Conservation (phyloP, 163 green algal genomes). For the Coccomyxa subellipsoidea region DNA sequence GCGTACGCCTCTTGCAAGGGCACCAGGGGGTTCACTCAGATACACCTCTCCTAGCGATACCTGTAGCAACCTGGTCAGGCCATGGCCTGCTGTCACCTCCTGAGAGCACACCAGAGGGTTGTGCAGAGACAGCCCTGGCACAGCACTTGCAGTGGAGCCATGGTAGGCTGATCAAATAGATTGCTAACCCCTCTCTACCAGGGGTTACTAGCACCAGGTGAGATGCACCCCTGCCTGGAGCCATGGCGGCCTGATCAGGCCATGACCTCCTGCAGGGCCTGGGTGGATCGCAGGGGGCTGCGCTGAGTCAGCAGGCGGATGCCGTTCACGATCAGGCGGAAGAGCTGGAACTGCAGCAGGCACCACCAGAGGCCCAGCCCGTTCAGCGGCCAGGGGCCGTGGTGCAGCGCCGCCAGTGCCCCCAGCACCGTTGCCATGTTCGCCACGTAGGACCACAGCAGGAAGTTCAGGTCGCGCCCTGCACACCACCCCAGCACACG, state of each 20-base stretch:
- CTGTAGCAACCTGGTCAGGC: not conserved
- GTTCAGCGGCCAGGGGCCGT: not conserved
- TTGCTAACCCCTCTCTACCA: no score
- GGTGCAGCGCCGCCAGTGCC: not conserved
- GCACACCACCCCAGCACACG: slow-evolving; percentile 1
- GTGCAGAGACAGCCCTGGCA: no score
- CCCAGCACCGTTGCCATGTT: slow-evolving; percentile 18
- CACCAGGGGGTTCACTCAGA: no score
- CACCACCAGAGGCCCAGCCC: not conserved
- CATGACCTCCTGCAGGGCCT: not conserved
- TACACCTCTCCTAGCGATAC: no score
- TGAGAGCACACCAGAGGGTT: no score
- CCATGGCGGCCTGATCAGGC: not conserved
- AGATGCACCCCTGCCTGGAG: not conserved
- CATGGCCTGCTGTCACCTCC: not conserved
- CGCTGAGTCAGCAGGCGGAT: not conserved
- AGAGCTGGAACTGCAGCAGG: slow-evolving; percentile 8
- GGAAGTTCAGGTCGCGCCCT: slow-evolving; percentile 25
- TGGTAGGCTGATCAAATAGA: no score
- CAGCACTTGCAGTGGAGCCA: no score
- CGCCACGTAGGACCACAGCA: slow-evolving; percentile 14
- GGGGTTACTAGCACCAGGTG: no score
- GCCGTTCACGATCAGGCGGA: slow-evolving; percentile 1
- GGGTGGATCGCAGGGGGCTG: slow-evolving; percentile 1
- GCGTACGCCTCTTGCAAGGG: no score